phyloP scores from a whole-genome alignment of 1,284 basidiomycete genomes.

The Puccinia polysora region DNA sequence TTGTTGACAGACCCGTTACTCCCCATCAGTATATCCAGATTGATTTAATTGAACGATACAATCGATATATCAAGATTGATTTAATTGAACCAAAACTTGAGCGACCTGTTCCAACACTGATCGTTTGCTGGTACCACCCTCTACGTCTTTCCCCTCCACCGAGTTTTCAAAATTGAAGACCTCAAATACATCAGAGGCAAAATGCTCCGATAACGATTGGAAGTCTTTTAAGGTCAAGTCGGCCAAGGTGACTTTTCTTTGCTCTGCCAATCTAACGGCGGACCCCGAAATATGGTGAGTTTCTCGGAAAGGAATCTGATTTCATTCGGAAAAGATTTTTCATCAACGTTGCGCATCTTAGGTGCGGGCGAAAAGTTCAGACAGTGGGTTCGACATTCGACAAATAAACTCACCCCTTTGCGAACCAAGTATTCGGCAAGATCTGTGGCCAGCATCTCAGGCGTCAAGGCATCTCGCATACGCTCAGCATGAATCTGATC shows the following conservation, averaged over 20 bases:
- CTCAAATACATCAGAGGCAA: conserved; percentile 66
- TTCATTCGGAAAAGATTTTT: background rate
- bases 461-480: conserved; percentile 84
- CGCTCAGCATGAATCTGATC: conserved; percentile 74
- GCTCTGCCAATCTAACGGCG: conserved; percentile 87
- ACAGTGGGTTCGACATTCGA: background rate
- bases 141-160: conserved; percentile 87
- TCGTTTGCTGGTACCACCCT: conserved; percentile 79
- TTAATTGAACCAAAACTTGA: conserved; percentile 45
- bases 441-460: conserved; percentile 96
- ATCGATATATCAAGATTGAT: background rate
- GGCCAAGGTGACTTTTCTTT: conserved; percentile 71
- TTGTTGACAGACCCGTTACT: too few relatives aligned
- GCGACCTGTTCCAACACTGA: conserved; percentile 73
- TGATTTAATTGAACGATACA: background rate
- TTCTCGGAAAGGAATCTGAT: conserved; percentile 80
- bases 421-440: conserved; percentile 95
- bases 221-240: conserved; percentile 76
- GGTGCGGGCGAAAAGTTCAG: background rate
- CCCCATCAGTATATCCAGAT: too few relatives aligned
- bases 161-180: conserved; percentile 91
- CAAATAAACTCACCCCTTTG: conserved; percentile 71
- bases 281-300: conserved; percentile 97
- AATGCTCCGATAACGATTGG: conserved; percentile 68
- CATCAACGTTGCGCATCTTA: conserved; percentile 19